A percentile compares a stretch with the other conserved stretches of the same genome.
Conservation (phyloP, 768 basidiomycete genomes). For the Artomyces pyxidatus region DNA sequence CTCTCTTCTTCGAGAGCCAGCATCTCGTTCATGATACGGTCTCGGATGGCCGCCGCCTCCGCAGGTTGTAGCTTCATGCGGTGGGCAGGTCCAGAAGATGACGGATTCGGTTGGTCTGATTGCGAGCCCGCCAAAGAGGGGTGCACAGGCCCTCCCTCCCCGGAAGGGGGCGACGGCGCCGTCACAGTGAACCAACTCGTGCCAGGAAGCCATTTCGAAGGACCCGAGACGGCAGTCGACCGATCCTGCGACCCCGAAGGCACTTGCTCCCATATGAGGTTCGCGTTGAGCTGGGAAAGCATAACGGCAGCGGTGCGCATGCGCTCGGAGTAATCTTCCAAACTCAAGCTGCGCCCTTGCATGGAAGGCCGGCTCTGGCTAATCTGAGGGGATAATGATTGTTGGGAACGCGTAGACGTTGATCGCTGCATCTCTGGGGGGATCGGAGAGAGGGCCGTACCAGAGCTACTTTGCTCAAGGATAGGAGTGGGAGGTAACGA, state of each 20-base stretch:
- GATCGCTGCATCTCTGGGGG: neutral
- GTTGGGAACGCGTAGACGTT: slow-evolving; percentile 4
- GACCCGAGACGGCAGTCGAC: slow-evolving; percentile 11
- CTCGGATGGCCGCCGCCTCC: slow-evolving; percentile 86
- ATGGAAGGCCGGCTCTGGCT: slow-evolving; percentile 4
- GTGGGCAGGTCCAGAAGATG: slow-evolving; percentile 10
- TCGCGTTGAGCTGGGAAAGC: slow-evolving; percentile 93
- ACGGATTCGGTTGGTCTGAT: slow-evolving; percentile 6
- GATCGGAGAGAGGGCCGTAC: neutral
- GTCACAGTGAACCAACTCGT: slow-evolving; percentile 19
- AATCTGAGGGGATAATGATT: slow-evolving; percentile 5
- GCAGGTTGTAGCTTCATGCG: slow-evolving; percentile 71
- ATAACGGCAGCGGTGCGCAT: slow-evolving; percentile 99
- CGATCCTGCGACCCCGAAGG: slow-evolving; percentile 15
- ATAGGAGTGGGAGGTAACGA: slow-evolving; percentile 42
- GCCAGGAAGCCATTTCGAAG: slow-evolving; percentile 23
- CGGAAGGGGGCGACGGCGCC: slow-evolving; percentile 9
- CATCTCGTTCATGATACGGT: slow-evolving; percentile 99
- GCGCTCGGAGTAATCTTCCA: slow-evolving; percentile 96
- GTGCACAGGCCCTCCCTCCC: slow-evolving; percentile 18
- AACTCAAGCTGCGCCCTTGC: slow-evolving; percentile 40
- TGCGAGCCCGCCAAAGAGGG: slow-evolving; percentile 24
- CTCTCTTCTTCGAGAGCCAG: slow-evolving; percentile 92
- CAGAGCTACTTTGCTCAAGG: slow-evolving; percentile 20
- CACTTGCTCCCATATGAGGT: slow-evolving; percentile 49